These are phyloP conservation scores for Coccinonectria pachysandricola DNA, from an alignment of 2,329 filamentous ascomycete genomes.

Conservation along the genomic window DNA sequence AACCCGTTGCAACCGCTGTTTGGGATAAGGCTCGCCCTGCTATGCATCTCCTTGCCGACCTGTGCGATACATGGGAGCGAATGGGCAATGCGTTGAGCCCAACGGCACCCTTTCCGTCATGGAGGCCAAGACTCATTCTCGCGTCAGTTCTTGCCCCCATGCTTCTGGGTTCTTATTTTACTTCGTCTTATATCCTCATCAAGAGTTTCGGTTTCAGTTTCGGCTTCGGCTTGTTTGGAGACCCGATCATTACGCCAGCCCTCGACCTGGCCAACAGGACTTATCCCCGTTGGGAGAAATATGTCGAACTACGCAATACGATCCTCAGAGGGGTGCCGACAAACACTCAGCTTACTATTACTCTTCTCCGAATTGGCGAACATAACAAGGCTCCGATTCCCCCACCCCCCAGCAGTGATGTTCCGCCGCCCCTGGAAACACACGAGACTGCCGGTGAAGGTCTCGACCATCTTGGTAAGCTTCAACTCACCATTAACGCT, in stretches of 20 bases:
- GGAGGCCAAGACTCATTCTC: slow-evolving; percentile 43
- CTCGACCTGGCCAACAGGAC: slow-evolving; percentile 48
- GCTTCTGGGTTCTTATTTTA: slow-evolving; percentile 41
- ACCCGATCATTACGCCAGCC: slow-evolving; percentile 56
- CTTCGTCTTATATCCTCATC: slow-evolving; percentile 47
- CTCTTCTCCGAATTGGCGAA: slow-evolving; percentile 71
- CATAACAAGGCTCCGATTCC: slow-evolving; percentile 70
- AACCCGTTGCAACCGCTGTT: slow-evolving; percentile 65
- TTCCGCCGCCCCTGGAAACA: slow-evolving; percentile 27
- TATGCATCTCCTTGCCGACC: slow-evolving; percentile 48
- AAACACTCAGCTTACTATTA: slow-evolving; percentile 74
- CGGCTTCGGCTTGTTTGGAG: slow-evolving; percentile 73
- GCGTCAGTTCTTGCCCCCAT: slow-evolving; percentile 42
- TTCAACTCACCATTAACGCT: not conserved
- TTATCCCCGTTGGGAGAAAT: slow-evolving; percentile 63
- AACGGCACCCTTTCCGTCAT: slow-evolving; percentile 48
- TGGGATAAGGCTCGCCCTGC: slow-evolving; percentile 66
- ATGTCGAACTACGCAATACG: slow-evolving; percentile 64
- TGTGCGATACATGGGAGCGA: slow-evolving; percentile 40
- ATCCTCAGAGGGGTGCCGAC: slow-evolving; percentile 75
- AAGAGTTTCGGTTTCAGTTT: slow-evolving; percentile 56
- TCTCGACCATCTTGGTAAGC: slow-evolving; percentile 26
- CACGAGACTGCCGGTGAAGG: slow-evolving; percentile 35
- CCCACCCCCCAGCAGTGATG: slow-evolving; percentile 33
- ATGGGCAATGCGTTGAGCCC: slow-evolving; percentile 50